Conservation (phyloP, 2,329 filamentous ascomycete species). For the Cladorrhinum sp. region DNA sequence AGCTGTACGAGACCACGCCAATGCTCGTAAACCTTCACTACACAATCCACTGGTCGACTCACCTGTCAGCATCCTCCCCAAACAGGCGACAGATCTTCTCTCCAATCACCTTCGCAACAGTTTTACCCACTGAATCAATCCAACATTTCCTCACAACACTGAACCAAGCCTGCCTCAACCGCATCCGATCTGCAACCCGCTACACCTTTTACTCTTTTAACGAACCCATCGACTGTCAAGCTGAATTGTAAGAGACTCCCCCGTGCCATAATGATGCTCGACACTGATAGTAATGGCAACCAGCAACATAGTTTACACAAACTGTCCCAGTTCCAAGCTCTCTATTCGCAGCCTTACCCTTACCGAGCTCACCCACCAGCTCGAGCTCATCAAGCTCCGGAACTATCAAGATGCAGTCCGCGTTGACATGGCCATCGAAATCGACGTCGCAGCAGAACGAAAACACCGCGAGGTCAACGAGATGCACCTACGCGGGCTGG, state of each 20-base stretch:
- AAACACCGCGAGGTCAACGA: neutral
- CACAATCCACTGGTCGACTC: constrained; percentile 9
- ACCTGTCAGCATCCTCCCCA: no score
- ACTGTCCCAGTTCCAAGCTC: neutral
- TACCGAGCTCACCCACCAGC: neutral
- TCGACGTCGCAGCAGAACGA: neutral
- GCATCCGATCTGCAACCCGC: constrained; percentile 5
- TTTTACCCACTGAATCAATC: neutral
- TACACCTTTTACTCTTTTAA: constrained; percentile 9
- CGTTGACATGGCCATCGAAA: constrained; percentile 1
- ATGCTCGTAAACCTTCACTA: constrained; percentile 16
- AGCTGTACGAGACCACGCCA: neutral
- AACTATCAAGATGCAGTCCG: neutral
- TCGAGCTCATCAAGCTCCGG: neutral
- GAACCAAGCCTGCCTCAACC: constrained; percentile 13
- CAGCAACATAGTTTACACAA: neutral
- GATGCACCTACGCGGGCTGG: neutral
- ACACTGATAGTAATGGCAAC: neutral
- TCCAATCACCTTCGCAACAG: constrained; percentile 7
- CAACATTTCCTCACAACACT: constrained; percentile 15
- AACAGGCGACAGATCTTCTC: neutral
- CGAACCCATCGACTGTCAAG: constrained; percentile 7
- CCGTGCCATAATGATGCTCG: neutral
- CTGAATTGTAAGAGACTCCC: neutral
- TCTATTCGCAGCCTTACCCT: neutral